Percentiles rank a stretch among this genome's conserved stretches.
These are phyloP conservation scores for Hypomontagnella monticulosa DNA, from an alignment of 495 filamentous ascomycete genomes.

Conservation along the genomic window DNA sequence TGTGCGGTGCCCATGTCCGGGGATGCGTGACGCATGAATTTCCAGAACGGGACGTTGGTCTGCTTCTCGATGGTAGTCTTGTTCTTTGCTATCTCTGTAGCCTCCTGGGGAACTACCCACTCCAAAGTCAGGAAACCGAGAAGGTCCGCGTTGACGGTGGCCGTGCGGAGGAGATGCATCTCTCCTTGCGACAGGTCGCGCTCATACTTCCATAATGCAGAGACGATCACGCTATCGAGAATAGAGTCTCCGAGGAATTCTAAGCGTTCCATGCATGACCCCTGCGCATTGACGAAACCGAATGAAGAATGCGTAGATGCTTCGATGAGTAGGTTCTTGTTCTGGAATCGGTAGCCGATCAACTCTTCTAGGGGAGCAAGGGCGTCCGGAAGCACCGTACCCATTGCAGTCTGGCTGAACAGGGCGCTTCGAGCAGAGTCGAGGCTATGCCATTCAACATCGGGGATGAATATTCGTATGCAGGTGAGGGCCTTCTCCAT, in stretches of 20 bases:
- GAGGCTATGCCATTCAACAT: conserved; percentile 64
- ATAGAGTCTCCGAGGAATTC: conserved; percentile 93
- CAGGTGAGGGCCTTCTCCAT: conserved; percentile 69
- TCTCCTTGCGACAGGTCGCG: conserved; percentile 64
- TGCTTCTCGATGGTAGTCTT: conserved; percentile 25
- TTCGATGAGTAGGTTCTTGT: conserved; percentile 78
- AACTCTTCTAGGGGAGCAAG: conserved; percentile 62
- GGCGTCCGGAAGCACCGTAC: conserved; percentile 41
- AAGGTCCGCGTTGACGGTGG: conserved; percentile 84
- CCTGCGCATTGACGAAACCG: conserved; percentile 49
- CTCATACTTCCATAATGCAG: conserved; percentile 48
- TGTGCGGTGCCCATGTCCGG: conserved; percentile 55
- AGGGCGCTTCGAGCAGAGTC: conserved; percentile 46
- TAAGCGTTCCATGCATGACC: conserved; percentile 80
- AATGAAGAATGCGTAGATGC: conserved; percentile 87
- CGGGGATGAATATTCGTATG: conserved; percentile 71
- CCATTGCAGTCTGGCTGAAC: conserved; percentile 40
- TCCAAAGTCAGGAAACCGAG: conserved; percentile 86
- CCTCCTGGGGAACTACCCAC: conserved; percentile 50
- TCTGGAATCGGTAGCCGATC: conserved; percentile 75
- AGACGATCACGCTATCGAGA: conserved; percentile 79
- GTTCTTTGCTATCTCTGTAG: conserved; percentile 36
- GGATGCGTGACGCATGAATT: conserved; percentile 71
- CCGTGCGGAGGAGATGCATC: conserved; percentile 80
- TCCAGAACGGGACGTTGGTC: conserved; percentile 65